Conservation (phyloP, 768 basidiomycete genomes). For the Strobilomyces dryophilus region DNA sequence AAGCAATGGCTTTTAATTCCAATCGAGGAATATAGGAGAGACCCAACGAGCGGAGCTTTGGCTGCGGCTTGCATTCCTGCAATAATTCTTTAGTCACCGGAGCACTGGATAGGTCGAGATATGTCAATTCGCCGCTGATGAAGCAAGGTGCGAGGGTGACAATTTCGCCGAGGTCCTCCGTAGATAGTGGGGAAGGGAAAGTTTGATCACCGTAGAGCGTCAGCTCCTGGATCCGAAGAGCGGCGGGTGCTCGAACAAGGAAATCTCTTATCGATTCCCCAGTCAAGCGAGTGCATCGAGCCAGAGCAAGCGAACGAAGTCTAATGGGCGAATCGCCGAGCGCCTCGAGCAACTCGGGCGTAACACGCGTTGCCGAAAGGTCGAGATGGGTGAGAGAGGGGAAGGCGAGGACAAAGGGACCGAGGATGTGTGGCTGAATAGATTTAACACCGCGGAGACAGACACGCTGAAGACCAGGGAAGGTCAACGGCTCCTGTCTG, state of each 20-base stretch:
- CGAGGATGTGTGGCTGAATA: conserved; percentile 61
- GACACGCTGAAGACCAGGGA: conserved; percentile 73
- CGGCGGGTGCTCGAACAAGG: conserved; percentile 63
- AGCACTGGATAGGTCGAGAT: conserved; percentile 87
- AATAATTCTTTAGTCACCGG: conserved; percentile 61
- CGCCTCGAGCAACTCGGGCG: conserved; percentile 66
- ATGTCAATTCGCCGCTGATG: conserved; percentile 64
- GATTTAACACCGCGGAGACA: conserved; percentile 82
- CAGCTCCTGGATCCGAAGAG: conserved; percentile 64
- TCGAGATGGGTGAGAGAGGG: conserved; percentile 88
- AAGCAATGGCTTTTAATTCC: conserved; percentile 56
- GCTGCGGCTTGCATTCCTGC: conserved; percentile 55
- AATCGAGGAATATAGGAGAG: conserved; percentile 81
- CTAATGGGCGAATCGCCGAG: conserved; percentile 67
- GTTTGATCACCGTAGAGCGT: conserved; percentile 89
- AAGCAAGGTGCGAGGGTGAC: conserved; percentile 78
- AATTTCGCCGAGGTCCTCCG: conserved; percentile 62
- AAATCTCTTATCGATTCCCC: conserved; percentile 74
- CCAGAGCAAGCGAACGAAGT: conserved; percentile 77
- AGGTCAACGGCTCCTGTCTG: conserved; percentile 49
- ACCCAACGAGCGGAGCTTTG: conserved; percentile 79
- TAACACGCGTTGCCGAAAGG: conserved; percentile 82
- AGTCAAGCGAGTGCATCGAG: conserved; percentile 80
- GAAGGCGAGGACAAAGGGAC: conserved; percentile 74
- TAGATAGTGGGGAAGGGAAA: conserved; percentile 67